phyloP scores from a whole-genome alignment of 2,329 filamentous ascomycete genomes.

The Aspergillus brunneoviolaceus region DNA sequence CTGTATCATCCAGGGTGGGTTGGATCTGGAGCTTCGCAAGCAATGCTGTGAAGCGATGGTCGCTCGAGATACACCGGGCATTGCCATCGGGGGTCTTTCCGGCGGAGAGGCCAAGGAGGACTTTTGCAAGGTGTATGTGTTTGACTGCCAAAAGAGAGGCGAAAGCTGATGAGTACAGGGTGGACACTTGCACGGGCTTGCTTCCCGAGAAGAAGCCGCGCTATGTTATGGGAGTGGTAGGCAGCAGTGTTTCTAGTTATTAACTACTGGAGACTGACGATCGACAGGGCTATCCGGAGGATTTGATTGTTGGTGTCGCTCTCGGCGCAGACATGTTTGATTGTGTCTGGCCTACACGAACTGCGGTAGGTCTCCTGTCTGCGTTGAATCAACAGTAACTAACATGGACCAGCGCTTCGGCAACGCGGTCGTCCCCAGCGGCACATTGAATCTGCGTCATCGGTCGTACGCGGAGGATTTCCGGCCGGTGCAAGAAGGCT shows the following conservation, averaged over 20 bases:
- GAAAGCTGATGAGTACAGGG: constrained; percentile 42
- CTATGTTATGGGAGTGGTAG: constrained; percentile 94
- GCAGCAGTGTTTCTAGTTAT: constrained; percentile 17
- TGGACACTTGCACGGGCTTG: constrained; percentile 78
- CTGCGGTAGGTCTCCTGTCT: constrained; percentile 58
- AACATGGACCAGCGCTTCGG: constrained; percentile 68
- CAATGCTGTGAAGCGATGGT: constrained; percentile 88
- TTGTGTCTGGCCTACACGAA: constrained; percentile 97
- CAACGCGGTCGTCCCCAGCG: constrained; percentile 80
- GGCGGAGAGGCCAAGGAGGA: constrained; percentile 92
- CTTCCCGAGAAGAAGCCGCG: constrained; percentile 90
- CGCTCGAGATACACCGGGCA: constrained; percentile 84
- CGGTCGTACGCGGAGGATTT: constrained; percentile 76
- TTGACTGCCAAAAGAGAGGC: background rate
- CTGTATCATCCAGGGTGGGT: constrained; percentile 95
- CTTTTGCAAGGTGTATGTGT: constrained; percentile 73
- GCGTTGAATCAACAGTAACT: background rate
- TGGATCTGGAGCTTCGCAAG: constrained; percentile 81
- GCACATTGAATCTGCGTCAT: constrained; percentile 82
- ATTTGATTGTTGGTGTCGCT: constrained; percentile 88
- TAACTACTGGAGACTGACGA: background rate
- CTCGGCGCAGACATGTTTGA: constrained; percentile 99
- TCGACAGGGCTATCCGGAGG: constrained; percentile 80
- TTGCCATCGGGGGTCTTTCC: constrained; percentile 91
- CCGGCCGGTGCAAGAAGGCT: constrained; percentile 76